Percentiles rank a stretch among this genome's conserved stretches.
Conservation (phyloP, 352 stramenopile genomes). For the Phytopythium litorale region DNA sequence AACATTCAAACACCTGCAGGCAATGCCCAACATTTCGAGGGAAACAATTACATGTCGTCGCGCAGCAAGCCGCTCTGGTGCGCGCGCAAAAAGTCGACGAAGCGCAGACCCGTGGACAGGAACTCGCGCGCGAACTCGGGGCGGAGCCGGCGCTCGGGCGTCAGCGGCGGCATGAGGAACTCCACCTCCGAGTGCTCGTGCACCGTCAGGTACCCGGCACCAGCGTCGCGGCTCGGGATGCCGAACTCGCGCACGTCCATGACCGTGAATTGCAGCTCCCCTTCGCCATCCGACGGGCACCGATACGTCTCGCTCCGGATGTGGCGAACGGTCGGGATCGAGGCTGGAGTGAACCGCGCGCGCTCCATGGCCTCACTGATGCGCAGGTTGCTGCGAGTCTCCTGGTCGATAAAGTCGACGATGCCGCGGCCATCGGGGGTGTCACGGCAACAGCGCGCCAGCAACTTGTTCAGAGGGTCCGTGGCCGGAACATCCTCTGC, state of each 20-base stretch:
- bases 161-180: conserved; percentile 56
- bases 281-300: conserved; percentile 12
- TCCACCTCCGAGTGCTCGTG: conserved; percentile 61
- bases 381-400: conserved; percentile 33
- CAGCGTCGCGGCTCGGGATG: conserved; percentile 34
- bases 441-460: conserved; percentile 28
- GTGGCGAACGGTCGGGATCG: conserved; percentile 55
- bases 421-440: conserved; percentile 42
- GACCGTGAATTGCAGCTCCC: conserved; percentile 34
- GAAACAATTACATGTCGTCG: not conserved
- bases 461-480: conserved; percentile 33
- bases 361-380: conserved; percentile 47
- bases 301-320: conserved; percentile 47
- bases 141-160: conserved; percentile 40
- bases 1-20: too few relatives aligned
- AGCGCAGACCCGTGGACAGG: conserved; percentile 47
- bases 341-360: conserved; percentile 31
- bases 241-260: conserved; percentile 58
- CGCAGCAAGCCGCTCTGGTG: conserved; percentile 7
- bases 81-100: conserved; percentile 62
- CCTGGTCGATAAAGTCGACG: conserved; percentile 43
- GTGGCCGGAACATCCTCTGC: conserved; percentile 50
- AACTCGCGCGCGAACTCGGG: conserved; percentile 53
- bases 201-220: conserved; percentile 49
- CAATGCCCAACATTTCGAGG: too few relatives aligned